phyloP scores from a whole-genome alignment of 148 eudicot species.

The Agrostemma githago region DNA sequence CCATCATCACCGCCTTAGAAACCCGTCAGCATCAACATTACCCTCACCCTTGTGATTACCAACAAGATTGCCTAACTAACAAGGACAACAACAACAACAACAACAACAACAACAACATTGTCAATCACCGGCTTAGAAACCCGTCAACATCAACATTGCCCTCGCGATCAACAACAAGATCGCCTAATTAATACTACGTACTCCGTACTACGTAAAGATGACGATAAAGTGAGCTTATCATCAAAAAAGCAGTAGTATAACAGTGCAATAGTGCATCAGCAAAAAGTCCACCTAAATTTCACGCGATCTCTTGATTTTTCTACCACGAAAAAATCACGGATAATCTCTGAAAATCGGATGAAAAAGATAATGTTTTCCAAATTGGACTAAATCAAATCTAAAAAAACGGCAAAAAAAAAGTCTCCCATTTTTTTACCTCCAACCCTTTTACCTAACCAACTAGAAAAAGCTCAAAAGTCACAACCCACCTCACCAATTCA shows the following conservation, averaged over 20 bases:
- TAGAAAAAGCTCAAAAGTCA: not conserved
- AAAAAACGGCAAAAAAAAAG: not conserved
- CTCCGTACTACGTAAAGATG: too few relatives aligned
- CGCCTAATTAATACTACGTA: not conserved
- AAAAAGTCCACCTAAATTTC: slow-evolving; percentile 13
- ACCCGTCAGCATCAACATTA: too few relatives aligned
- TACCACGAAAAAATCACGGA: slow-evolving; percentile 12
- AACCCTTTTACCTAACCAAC: not conserved
- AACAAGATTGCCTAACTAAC: too few relatives aligned
- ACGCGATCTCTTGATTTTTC: not conserved
- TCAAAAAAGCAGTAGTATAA: not conserved
- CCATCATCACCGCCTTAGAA: too few relatives aligned
- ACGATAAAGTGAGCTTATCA: not conserved
- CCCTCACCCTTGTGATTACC: too few relatives aligned
- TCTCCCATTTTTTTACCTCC: not conserved
- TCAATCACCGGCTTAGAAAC: not conserved
- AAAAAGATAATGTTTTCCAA: slow-evolving; percentile 5
- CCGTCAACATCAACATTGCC: not conserved
- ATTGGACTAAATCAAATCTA: not conserved
- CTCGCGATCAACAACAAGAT: not conserved
- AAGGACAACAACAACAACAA: too few relatives aligned
- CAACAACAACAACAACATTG: too few relatives aligned
- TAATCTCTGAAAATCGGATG: not conserved
- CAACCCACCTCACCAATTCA: too few relatives aligned
- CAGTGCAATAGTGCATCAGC: not conserved